phyloP scores from a whole-genome alignment of 345 rosid genomes.

The Eucalyptus grandis region DNA sequence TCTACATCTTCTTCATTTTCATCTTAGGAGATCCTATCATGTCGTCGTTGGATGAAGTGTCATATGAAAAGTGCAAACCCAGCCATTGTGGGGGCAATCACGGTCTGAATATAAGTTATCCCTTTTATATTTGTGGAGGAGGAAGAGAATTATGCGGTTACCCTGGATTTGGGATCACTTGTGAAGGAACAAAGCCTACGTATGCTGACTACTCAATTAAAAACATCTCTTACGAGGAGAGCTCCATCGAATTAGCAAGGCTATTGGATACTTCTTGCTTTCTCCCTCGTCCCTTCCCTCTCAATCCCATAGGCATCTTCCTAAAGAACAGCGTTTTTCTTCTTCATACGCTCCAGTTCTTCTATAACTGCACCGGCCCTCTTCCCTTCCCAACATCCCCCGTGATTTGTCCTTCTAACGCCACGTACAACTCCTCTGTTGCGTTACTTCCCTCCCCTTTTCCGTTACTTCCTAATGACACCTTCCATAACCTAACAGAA shows the following conservation, averaged over 20 bases:
- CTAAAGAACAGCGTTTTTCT: accelerated
- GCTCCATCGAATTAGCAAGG: background rate
- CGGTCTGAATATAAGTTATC: background rate
- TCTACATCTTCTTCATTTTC: too few relatives aligned
- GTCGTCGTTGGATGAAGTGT: too few relatives aligned
- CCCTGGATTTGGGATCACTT: background rate
- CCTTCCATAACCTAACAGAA: too few relatives aligned
- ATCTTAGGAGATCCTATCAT: too few relatives aligned
- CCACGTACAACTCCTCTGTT: too few relatives aligned
- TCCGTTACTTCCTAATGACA: too few relatives aligned
- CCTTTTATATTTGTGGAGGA: background rate
- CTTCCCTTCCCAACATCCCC: background rate
- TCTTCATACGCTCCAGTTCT: background rate
- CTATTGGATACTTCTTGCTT: background rate
- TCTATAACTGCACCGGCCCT: background rate
- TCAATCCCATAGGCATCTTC: background rate
- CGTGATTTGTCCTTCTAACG: too few relatives aligned
- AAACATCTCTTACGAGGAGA: background rate
- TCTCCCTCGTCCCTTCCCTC: accelerated
- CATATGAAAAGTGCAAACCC: too few relatives aligned
- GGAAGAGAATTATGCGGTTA: background rate
- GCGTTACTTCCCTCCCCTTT: too few relatives aligned
- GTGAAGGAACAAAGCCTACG: background rate
- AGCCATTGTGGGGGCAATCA: background rate
- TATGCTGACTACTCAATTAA: background rate